Evolutionary conservation across 1,284 basidiomycete species (phyloP).

Genomic region (Rhodotorula sp.): DNA sequence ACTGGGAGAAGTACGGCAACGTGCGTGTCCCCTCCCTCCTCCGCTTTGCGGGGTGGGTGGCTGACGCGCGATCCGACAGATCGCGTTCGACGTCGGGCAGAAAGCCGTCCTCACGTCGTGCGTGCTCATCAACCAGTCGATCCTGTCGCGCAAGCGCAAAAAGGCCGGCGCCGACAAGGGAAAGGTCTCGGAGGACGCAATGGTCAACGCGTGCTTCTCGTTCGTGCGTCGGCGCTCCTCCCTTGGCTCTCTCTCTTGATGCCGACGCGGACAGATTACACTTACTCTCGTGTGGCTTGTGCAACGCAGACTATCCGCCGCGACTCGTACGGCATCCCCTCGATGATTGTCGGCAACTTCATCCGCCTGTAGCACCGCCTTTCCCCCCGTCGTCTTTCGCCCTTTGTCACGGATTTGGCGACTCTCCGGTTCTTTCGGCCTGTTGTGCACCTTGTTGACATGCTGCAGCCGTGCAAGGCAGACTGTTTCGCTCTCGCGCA

Average conservation of each 20-base stretch:
- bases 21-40: slow-evolving; percentile 30
- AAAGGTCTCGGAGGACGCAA: slow-evolving; percentile 32
- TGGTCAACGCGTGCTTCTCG: slow-evolving; percentile 32
- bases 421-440: not conserved
- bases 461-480: too few relatives aligned
- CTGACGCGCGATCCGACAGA: slow-evolving; percentile 46
- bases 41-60: too few relatives aligned
- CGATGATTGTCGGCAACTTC: slow-evolving; percentile 37
- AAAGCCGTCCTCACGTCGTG: slow-evolving; percentile 94
- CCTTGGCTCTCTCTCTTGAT: not conserved
- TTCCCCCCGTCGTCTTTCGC: too few relatives aligned
- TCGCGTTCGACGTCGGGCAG: slow-evolving; percentile 76
- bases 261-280: too few relatives aligned
- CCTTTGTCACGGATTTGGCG: too few relatives aligned
- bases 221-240: slow-evolving; percentile 2
- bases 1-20: slow-evolving; percentile 97
- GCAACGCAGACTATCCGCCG: slow-evolving; percentile 23
- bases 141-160: slow-evolving; percentile 32
- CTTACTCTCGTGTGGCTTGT: not conserved
- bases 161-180: slow-evolving; percentile 50
- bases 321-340: slow-evolving; percentile 34
- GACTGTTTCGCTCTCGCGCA: too few relatives aligned
- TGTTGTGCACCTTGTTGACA: not conserved
- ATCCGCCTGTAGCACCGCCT: slow-evolving; percentile 16
- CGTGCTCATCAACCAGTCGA: slow-evolving; percentile 59